Conservation (phyloP, 192 early-diverging fungal species). For the Coemansia sp. region DNA sequence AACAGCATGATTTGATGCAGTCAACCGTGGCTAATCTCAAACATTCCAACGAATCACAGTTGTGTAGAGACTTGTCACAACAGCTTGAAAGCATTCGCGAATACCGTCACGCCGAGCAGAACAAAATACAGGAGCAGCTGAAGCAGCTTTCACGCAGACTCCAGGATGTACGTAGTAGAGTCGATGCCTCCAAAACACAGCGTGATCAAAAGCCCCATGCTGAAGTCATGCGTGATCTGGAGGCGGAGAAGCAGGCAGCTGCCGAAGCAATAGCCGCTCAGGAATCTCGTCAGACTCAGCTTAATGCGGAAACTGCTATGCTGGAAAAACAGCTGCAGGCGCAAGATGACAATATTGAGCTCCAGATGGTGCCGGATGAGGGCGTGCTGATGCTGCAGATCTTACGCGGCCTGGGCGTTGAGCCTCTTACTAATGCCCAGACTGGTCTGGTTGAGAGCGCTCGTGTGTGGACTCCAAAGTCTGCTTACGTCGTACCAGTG, state of each 20-base stretch:
- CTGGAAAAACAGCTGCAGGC: constrained; percentile 20
- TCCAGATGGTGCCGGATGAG: constrained; percentile 17
- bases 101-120: constrained; percentile 10
- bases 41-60: constrained; percentile 27
- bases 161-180: constrained; percentile 26
- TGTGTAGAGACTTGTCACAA: constrained; percentile 12
- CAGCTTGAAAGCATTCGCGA: constrained; percentile 12
- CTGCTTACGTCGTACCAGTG: constrained; percentile 21
- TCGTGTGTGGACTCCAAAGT: constrained; percentile 15
- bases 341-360: constrained; percentile 29
- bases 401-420: constrained; percentile 39
- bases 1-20: constrained; percentile 29
- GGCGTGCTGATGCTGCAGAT: constrained; percentile 37
- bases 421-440: constrained; percentile 26
- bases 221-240: constrained; percentile 42
- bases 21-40: constrained; percentile 28
- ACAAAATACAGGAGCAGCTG: constrained; percentile 35
- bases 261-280: constrained; percentile 13
- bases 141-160: constrained; percentile 46
- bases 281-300: constrained; percentile 11
- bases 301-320: constrained; percentile 13
- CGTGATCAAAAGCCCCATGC: constrained; percentile 45
- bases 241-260: constrained; percentile 17
- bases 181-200: constrained; percentile 41
- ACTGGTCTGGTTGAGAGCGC: constrained; percentile 18